These are phyloP conservation scores for Cutaneotrichosporon sp. DNA, from an alignment of 1,284 basidiomycete genomes.

Conservation along the genomic window DNA sequence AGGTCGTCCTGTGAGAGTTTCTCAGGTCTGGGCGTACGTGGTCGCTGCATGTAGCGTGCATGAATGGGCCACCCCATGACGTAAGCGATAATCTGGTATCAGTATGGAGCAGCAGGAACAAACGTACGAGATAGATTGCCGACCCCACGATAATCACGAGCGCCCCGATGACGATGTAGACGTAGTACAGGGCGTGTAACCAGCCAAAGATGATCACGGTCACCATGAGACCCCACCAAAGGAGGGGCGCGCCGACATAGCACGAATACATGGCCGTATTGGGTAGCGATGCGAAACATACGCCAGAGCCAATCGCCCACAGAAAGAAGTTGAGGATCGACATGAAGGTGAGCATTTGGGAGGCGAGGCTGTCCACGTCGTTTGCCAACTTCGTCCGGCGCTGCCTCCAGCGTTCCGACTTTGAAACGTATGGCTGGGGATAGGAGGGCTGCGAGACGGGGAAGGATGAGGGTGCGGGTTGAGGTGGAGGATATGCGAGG, in stretches of 20 bases:
- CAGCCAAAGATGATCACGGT: slow-evolving; percentile 22
- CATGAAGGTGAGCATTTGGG: not conserved
- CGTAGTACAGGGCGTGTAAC: slow-evolving; percentile 18
- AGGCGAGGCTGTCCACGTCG: not conserved
- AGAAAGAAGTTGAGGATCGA: not conserved
- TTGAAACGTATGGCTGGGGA: not conserved
- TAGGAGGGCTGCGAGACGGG: not conserved
- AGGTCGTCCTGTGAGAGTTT: slow-evolving; percentile 14
- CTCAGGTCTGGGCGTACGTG: not conserved
- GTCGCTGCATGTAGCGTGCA: not conserved
- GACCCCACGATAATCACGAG: not conserved
- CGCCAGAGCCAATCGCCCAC: slow-evolving; percentile 25
- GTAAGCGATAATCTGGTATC: not conserved
- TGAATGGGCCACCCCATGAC: not conserved
- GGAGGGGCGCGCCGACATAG: slow-evolving; percentile 28
- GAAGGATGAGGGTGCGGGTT: not conserved
- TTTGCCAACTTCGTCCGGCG: not conserved
- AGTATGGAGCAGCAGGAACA: too few species aligned
- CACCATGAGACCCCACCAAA: slow-evolving; percentile 39
- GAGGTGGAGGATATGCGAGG: not conserved
- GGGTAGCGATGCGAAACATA: slow-evolving; percentile 20
- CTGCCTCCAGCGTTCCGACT: not conserved
- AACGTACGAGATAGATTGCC: not conserved
- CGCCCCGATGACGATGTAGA: slow-evolving; percentile 24
- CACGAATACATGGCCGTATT: slow-evolving; percentile 16